A percentile compares a stretch with the other conserved stretches of the same genome.
Conservation (phyloP, 1,284 basidiomycete genomes). For the Cutaneotrichosporon sp. region DNA sequence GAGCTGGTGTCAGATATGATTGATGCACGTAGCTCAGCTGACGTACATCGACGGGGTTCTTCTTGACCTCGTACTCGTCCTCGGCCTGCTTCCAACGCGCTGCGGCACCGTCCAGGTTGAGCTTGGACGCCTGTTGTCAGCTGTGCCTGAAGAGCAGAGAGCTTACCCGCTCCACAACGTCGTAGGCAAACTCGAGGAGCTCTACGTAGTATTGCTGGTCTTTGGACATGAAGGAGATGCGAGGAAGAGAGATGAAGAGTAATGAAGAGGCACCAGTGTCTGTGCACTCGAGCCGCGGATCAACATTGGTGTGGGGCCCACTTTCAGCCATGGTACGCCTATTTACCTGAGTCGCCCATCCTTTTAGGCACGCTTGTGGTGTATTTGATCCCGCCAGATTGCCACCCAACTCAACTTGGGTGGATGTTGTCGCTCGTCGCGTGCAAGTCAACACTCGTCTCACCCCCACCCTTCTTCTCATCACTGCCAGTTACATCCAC, state of each 20-base stretch:
- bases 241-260: background rate
- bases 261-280: background rate
- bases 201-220: conserved; percentile 25
- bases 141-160: too few relatives aligned
- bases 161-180: conserved; percentile 29
- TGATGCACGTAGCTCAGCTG: background rate
- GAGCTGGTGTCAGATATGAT: conserved; percentile 57
- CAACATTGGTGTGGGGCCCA: conserved; percentile 3
- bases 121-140: conserved; percentile 26
- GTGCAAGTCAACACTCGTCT: background rate
- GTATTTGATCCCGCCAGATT: conserved; percentile 10
- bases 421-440: background rate
- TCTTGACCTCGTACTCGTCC: conserved; percentile 33
- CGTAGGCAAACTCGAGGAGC: conserved; percentile 31
- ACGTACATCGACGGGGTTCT: conserved; percentile 60
- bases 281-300: background rate
- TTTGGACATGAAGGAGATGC: background rate
- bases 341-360: background rate
- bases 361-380: background rate
- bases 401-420: conserved; percentile 9
- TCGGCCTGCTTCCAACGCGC: conserved; percentile 28
- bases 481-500: background rate
- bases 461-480: background rate
- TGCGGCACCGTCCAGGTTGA: conserved; percentile 35
- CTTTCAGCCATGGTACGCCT: background rate